phyloP scores from a whole-genome alignment of 345 rosid species.

The Arabidopsis suecica region DNA sequence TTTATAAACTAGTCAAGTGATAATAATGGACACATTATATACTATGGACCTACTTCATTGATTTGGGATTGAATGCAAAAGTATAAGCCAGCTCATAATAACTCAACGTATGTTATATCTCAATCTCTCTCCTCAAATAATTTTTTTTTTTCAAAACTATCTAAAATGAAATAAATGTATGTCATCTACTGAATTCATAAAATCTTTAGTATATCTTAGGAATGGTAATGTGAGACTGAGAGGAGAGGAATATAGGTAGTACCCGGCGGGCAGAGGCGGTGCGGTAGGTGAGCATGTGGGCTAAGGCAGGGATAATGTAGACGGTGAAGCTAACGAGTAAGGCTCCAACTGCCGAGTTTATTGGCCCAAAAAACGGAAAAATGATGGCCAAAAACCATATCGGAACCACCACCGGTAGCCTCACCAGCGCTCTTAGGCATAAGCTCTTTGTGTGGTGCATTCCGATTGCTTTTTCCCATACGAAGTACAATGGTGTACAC shows the following conservation, averaged over 20 bases:
- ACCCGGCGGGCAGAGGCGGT: constrained; percentile 97
- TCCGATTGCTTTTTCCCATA: constrained; percentile 97
- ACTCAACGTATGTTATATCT: constrained; percentile 18
- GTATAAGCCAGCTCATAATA: constrained; percentile 41
- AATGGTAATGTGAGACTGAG: constrained; percentile 1
- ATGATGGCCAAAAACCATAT: constrained; percentile 97
- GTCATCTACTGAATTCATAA: not conserved
- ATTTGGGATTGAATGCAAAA: constrained; percentile 28
- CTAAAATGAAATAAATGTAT: constrained; percentile 4
- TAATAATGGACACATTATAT: constrained; percentile 14
- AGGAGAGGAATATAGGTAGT: constrained; percentile 16
- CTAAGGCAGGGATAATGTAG: constrained; percentile 87
- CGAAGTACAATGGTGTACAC: constrained; percentile 94
- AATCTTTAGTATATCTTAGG: not conserved
- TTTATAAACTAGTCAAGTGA: constrained; percentile 13
- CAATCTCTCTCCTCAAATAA: constrained; percentile 22
- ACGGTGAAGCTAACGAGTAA: constrained; percentile 98
- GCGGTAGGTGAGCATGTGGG: constrained; percentile 96
- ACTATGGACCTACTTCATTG: constrained; percentile 39
- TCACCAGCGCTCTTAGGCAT: constrained; percentile 79
- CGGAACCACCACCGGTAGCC: constrained; percentile 93
- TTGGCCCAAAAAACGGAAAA: constrained; percentile 97
- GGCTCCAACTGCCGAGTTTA: constrained; percentile 97
- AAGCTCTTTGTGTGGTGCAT: constrained; percentile 92
- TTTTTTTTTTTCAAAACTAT: not conserved